These are phyloP conservation scores for Fusarium sp. DNA, from an alignment of 2,329 filamentous ascomycete species.

Conservation along the genomic window DNA sequence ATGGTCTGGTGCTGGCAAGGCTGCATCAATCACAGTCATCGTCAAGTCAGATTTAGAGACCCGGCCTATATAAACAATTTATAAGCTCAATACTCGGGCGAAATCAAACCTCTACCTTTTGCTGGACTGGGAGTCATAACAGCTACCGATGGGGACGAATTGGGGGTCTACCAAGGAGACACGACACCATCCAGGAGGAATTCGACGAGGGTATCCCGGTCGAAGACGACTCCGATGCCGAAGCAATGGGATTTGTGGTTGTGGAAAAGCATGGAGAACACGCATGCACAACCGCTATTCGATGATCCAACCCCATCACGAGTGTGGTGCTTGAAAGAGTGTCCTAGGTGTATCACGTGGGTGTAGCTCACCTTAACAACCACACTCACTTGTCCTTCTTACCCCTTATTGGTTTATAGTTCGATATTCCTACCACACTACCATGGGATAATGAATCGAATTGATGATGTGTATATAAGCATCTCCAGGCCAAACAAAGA, in stretches of 20 bases:
- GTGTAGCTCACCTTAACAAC: neutral
- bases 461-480: neutral
- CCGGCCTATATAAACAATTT: neutral
- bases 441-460: neutral
- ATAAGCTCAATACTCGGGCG: neutral
- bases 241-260: too few relatives aligned
- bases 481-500: neutral
- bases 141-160: too few relatives aligned
- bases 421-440: neutral
- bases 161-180: too few relatives aligned
- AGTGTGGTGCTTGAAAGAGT: neutral
- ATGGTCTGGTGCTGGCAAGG: neutral
- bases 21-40: too few relatives aligned
- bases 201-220: neutral
- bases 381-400: neutral
- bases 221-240: neutral
- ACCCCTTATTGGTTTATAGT: neutral
- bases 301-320: neutral
- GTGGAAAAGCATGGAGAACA: neutral
- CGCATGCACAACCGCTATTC: too few relatives aligned
- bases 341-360: neutral
- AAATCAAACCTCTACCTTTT: neutral
- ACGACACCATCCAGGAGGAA: neutral
- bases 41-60: too few relatives aligned
- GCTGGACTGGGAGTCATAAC: too few relatives aligned